Percentiles rank a stretch among this genome's conserved stretches.
Conservation (phyloP, 1,139 yeast species). For the Nakaseomyces glabratus region DNA sequence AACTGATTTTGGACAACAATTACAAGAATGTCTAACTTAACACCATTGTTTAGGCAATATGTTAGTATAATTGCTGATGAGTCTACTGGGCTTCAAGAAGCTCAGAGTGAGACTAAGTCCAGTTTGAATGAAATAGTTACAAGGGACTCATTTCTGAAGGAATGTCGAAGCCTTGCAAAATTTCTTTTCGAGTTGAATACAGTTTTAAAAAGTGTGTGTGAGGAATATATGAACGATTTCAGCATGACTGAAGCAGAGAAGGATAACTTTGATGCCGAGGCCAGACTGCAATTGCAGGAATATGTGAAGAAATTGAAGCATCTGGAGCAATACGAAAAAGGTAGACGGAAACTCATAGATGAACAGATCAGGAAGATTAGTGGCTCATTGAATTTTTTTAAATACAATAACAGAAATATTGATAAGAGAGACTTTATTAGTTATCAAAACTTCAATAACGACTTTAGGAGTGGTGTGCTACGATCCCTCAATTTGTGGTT, state of each 20-base stretch:
- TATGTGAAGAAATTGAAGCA: slow-evolving; percentile 42
- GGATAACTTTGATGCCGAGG: slow-evolving; percentile 48
- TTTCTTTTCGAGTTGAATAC: slow-evolving; percentile 36
- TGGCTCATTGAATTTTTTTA: slow-evolving; percentile 6
- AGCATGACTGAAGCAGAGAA: slow-evolving; percentile 40
- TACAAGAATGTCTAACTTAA: slow-evolving; percentile 44
- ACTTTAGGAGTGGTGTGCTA: slow-evolving; percentile 27
- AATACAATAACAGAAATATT: slow-evolving; percentile 2
- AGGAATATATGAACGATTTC: slow-evolving; percentile 37
- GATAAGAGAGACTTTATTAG: slow-evolving; percentile 9
- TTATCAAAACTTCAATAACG: slow-evolving; percentile 21
- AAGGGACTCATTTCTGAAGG: slow-evolving; percentile 46
- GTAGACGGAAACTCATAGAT: slow-evolving; percentile 26
- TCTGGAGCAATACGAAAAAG: slow-evolving; percentile 44
- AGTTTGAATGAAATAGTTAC: slow-evolving; percentile 17
- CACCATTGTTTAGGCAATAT: slow-evolving; percentile 44
- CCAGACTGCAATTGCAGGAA: slow-evolving; percentile 43
- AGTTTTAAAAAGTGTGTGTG: slow-evolving; percentile 36
- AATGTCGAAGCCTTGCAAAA: slow-evolving; percentile 39
- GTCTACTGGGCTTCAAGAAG: slow-evolving; percentile 11
- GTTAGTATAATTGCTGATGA: slow-evolving; percentile 37
- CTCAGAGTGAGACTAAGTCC: slow-evolving; percentile 29
- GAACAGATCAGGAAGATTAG: slow-evolving; percentile 1
- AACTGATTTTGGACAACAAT: too few relatives aligned
- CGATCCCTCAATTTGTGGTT: slow-evolving; percentile 25